Percentiles rank a stretch among this genome's conserved stretches.
phyloP scores from a whole-genome alignment of 371 early-diverging fungal species.

The Mortierella sp. region DNA sequence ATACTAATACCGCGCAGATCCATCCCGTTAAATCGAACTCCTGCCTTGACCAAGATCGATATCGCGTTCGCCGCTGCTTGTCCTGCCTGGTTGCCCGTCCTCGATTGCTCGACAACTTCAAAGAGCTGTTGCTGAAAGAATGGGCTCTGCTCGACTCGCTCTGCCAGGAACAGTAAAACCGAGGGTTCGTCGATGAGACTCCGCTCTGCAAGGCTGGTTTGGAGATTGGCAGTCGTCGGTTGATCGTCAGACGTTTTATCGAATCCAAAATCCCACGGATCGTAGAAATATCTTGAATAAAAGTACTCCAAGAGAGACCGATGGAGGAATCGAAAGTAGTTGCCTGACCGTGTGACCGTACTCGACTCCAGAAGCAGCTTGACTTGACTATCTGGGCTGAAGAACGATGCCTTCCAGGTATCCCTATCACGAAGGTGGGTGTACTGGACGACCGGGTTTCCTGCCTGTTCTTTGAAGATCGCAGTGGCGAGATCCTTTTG shows the following conservation, averaged over 20 bases:
- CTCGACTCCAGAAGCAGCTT: neutral
- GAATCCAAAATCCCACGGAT: too few relatives aligned
- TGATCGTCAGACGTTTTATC: too few relatives aligned
- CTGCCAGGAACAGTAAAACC: too few relatives aligned
- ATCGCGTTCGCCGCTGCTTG: neutral
- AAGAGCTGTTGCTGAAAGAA: too few relatives aligned
- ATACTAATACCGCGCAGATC: neutral
- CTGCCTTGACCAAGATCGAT: neutral
- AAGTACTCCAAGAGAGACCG: slow-evolving; percentile 5
- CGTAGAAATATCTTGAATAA: too few relatives aligned
- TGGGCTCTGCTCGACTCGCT: too few relatives aligned
- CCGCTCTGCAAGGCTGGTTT: too few relatives aligned
- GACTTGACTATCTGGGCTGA: neutral
- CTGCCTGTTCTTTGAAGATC: neutral
- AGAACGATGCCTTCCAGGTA: slow-evolving; percentile 6
- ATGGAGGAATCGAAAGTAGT: neutral
- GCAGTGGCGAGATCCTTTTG: neutral
- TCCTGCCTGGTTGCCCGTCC: too few relatives aligned
- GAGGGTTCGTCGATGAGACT: too few relatives aligned
- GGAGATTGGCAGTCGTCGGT: too few relatives aligned
- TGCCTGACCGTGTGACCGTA: neutral
- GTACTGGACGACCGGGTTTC: slow-evolving; percentile 3
- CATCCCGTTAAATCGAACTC: neutral
- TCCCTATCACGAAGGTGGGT: neutral
- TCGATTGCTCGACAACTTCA: too few relatives aligned